These are phyloP conservation scores for Agaricales sp. DNA, from an alignment of 1,284 basidiomycete species.

Conservation along the genomic window DNA sequence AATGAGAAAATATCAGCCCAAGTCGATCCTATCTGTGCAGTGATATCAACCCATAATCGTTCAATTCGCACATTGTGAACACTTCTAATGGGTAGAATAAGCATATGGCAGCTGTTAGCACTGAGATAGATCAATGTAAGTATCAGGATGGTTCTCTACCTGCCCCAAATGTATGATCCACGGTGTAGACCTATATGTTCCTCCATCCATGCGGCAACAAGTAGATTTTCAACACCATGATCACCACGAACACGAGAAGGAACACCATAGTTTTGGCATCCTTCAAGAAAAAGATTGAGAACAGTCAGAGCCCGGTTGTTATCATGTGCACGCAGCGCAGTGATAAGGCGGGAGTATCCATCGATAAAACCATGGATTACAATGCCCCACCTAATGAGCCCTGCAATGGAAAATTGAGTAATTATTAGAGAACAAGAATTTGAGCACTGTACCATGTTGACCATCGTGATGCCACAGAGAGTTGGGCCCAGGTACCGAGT, in stretches of 20 bases:
- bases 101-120: not conserved
- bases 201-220: slow-evolving; percentile 13
- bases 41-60: slow-evolving; percentile 28
- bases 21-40: slow-evolving; percentile 17
- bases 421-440: no score
- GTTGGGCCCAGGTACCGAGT: slow-evolving; percentile 18
- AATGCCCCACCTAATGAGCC: slow-evolving; percentile 21
- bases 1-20: slow-evolving; percentile 19
- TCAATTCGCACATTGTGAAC: slow-evolving; percentile 22
- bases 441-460: slow-evolving; percentile 18
- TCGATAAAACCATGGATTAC: slow-evolving; percentile 25
- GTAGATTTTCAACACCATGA: slow-evolving; percentile 18
- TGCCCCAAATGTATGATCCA: slow-evolving; percentile 26
- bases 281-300: slow-evolving; percentile 12
- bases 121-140: not conserved
- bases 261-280: slow-evolving; percentile 8
- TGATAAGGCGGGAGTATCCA: slow-evolving; percentile 16
- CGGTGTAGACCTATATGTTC: slow-evolving; percentile 13
- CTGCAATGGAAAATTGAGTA: no score
- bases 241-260: slow-evolving; percentile 18
- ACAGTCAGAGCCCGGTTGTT: slow-evolving; percentile 22
- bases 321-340: slow-evolving; percentile 13
- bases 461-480: slow-evolving; percentile 22
- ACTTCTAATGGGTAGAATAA: not conserved
- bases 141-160: no score